These are phyloP conservation scores for Arachis hypogaea DNA, from an alignment of 306 rosid species.

Conservation along the genomic window DNA sequence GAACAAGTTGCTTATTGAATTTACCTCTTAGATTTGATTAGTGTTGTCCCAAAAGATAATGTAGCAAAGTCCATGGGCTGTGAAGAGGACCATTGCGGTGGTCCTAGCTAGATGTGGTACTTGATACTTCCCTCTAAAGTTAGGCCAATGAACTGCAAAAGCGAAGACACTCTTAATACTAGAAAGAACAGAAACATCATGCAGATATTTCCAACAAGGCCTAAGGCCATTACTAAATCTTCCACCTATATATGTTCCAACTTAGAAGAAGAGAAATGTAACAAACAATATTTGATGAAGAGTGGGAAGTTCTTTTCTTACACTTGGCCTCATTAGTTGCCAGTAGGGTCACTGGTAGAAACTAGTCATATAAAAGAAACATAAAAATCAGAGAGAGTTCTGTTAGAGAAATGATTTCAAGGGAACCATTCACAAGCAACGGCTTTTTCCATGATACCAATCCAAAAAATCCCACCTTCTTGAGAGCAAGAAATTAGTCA, in stretches of 20 bases:
- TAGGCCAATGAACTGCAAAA: too few relatives aligned
- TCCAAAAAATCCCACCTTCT: constrained; percentile 31
- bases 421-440: constrained; percentile 48
- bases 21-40: too few relatives aligned
- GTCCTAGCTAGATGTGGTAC: constrained; percentile 16
- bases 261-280: background rate
- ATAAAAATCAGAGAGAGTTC: constrained; percentile 49
- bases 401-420: constrained; percentile 56
- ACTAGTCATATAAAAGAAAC: constrained; percentile 51
- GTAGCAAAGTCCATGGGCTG: too few relatives aligned
- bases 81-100: too few relatives aligned
- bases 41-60: too few relatives aligned
- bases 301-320: constrained; percentile 39
- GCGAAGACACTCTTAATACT: too few relatives aligned
- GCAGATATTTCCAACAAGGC: constrained; percentile 56
- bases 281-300: background rate
- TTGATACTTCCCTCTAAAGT: constrained; percentile 62
- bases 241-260: background rate
- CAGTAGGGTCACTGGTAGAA: constrained; percentile 28
- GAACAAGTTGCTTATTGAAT: too few relatives aligned
- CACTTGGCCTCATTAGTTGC: constrained; percentile 43
- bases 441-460: constrained; percentile 51
- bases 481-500: constrained; percentile 31
- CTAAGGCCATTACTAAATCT: constrained; percentile 46
- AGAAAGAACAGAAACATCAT: constrained; percentile 61